These are phyloP conservation scores for Liriodendron chinense DNA, from an alignment of 164 flowering plant genomes.

Conservation along the genomic window DNA sequence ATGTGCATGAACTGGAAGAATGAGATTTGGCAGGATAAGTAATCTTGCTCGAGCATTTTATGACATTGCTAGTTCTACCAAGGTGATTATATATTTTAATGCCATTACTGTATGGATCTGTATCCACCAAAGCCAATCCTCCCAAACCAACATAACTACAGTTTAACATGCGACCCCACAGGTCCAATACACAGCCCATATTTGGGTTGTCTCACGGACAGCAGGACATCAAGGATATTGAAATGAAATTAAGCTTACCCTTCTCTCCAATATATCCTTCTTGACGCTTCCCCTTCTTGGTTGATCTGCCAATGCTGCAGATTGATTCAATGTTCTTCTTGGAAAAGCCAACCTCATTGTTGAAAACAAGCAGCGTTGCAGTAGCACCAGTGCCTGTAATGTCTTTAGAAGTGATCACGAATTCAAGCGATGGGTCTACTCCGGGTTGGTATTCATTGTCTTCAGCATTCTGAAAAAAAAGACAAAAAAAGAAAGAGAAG, in stretches of 20 bases:
- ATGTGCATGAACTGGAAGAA: too few relatives aligned
- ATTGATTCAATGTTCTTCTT: conserved; percentile 10
- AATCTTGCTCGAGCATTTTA: too few relatives aligned
- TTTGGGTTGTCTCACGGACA: too few relatives aligned
- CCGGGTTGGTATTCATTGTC: not conserved
- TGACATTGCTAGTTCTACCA: too few relatives aligned
- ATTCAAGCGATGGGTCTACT: conserved; percentile 1
- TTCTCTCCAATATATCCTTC: conserved; percentile 10
- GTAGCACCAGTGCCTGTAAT: conserved; percentile 7
- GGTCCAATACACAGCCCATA: too few relatives aligned
- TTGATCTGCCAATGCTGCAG: conserved; percentile 13
- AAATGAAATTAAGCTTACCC: not conserved
- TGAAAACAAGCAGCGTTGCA: conserved; percentile 9
- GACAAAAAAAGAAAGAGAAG: not conserved
- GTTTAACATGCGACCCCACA: too few relatives aligned
- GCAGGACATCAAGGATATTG: too few relatives aligned
- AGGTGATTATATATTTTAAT: too few relatives aligned
- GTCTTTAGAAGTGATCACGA: conserved; percentile 10
- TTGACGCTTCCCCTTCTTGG: conserved; percentile 11
- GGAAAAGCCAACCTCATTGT: conserved; percentile 10
- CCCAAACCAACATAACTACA: too few relatives aligned
- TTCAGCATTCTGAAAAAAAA: conserved; percentile 6
- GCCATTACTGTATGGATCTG: too few relatives aligned
- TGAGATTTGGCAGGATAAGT: too few relatives aligned
- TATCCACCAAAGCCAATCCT: too few relatives aligned